Percentiles rank a stretch among this genome's conserved stretches.
These are phyloP conservation scores for Phytophthora melonis DNA, from an alignment of 352 stramenopile genomes.

Conservation along the genomic window DNA sequence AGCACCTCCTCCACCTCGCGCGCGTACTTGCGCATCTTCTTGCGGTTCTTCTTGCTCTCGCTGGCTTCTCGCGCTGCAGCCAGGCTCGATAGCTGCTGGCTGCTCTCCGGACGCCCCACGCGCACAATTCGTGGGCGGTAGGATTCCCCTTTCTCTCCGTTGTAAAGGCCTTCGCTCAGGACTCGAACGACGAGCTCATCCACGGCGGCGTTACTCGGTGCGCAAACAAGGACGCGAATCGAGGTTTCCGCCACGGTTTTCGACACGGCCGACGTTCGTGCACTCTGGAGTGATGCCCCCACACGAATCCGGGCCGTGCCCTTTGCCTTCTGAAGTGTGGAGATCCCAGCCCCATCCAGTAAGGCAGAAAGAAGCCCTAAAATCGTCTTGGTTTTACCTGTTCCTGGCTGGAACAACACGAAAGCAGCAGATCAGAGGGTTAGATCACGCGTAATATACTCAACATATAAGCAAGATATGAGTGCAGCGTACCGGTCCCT, in stretches of 20 bases:
- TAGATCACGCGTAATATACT: neutral
- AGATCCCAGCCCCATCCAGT: slow-evolving; percentile 73
- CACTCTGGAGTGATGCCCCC: slow-evolving; percentile 67
- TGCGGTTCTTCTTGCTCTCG: slow-evolving; percentile 54
- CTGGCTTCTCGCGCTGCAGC: slow-evolving; percentile 36
- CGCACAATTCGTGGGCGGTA: slow-evolving; percentile 79
- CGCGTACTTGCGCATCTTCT: slow-evolving; percentile 81
- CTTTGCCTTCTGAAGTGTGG: slow-evolving; percentile 54
- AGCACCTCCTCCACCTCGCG: slow-evolving; percentile 77
- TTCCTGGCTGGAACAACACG: slow-evolving; percentile 61
- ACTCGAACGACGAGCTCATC: slow-evolving; percentile 81
- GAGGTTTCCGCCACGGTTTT: slow-evolving; percentile 65
- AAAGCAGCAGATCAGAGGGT: neutral
- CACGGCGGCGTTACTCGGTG: slow-evolving; percentile 83
- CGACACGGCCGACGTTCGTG: slow-evolving; percentile 35
- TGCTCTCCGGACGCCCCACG: slow-evolving; percentile 68
- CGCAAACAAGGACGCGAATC: slow-evolving; percentile 79
- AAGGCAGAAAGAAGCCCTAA: slow-evolving; percentile 76
- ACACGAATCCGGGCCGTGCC: slow-evolving; percentile 73
- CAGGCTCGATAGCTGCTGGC: slow-evolving; percentile 45
- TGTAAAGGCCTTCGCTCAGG: slow-evolving; percentile 69
- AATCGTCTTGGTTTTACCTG: slow-evolving; percentile 88
- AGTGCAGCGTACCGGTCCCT: slow-evolving; percentile 68
- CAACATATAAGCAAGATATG: neutral
- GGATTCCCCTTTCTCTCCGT: slow-evolving; percentile 53